Evolutionary conservation across 1,139 yeast species (phyloP), one percentile per base, ranked within the genome.

Genomic region (Candida tetrigidarum): DNA sequence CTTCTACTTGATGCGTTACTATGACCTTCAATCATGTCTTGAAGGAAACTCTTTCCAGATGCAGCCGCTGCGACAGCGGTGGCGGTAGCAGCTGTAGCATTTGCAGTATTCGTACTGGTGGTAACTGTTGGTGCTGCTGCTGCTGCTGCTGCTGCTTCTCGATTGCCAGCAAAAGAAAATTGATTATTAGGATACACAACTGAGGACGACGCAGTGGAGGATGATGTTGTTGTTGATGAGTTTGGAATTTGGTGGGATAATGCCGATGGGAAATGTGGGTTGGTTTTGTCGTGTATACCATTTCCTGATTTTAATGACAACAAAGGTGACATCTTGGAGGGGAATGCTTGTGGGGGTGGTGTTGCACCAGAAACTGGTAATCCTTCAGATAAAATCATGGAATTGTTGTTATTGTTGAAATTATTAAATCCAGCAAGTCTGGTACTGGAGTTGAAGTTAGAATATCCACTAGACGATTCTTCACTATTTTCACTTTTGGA

Each of bases 21-120:
- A 23, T 62, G 67, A 3, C 68, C 52, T 37, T 70, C 76, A 41
- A 67, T 58, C 33, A 70, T 68, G 12, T 73, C 78, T 34, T 67
- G 74, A 22, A 70, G 53, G 2, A 62, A 50, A 25, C 53, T 43
- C 53, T 58, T 53, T 37, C 63, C 60, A 32, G 64, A 9, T 11
- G 26, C 23, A 10, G 22, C 20, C 4, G 18, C 18, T 7, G 12
- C 22, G 15, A 10, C 34, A 15, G 22, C 20, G 11, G 22, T 11
- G 10, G 25, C 25, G n/a, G 25, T 9, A 18, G 25, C 12, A 2
- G 36, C 19, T 10, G 22, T 11, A 10, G 36, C 25, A 19, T 14
- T n/a, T 7, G 36, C 19, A 1, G 36, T 11, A 30, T 19, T 16
- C 4, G 34, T 30, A 20, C 14, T 19, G n/a, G 23, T 18, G 12